Base-by-base conservation (phyloP, 2,329 filamentous ascomycete species). In the Ophiostoma pallidulum region DNA sequence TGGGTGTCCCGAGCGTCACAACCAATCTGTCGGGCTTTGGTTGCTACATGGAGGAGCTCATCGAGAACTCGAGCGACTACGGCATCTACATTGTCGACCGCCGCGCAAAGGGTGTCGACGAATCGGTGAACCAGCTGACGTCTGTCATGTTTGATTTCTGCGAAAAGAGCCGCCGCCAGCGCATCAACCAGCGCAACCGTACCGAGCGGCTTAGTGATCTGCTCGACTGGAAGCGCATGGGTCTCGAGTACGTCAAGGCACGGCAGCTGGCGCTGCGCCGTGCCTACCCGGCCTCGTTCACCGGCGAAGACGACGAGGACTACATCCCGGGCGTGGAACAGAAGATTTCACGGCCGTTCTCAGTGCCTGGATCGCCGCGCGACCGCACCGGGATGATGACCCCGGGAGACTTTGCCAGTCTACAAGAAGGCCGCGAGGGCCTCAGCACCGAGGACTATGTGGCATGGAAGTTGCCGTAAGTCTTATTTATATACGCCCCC, bases 51-150 rank as follows among this genome's bases (percentile, higher is more conserved):
- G 92, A 98, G 66, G 92, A 97, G 67, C 71, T 97, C 57, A 97
- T 98, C 56, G 91, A 97, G 68, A 97, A 97, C 67, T 94, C 91
- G 35, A 86, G 85, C 55, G 92, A 98, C 66, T 97, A 98, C 62
- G 92, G 92, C 56, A 97, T 98, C 67, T 97, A 97, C 73, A 97
- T 98, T 64, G 90, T 98, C 39, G 92, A 98, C 64, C 86, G 92
- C 48, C 82, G 92, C 41, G 85, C 80, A 70, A 97, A 97, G 77
- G 91, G 90, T 24, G 84, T 98, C 1, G 92, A 98, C 60, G 92
- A 97, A 65, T 95, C 89, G 8, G 90, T 97, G 62, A 96, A 97
- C 68, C 89, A 97, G 68, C 78, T 97, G 53, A 83, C 88, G 13
- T 80, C 86, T 19, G 86, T 79, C 71, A 97, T 98, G 91, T 92